A percentile compares a stretch with the other conserved stretches of the same genome.
Evolutionary conservation across 1,284 basidiomycete genomes (phyloP).

Genomic region (Prillingera fragicola): DNA sequence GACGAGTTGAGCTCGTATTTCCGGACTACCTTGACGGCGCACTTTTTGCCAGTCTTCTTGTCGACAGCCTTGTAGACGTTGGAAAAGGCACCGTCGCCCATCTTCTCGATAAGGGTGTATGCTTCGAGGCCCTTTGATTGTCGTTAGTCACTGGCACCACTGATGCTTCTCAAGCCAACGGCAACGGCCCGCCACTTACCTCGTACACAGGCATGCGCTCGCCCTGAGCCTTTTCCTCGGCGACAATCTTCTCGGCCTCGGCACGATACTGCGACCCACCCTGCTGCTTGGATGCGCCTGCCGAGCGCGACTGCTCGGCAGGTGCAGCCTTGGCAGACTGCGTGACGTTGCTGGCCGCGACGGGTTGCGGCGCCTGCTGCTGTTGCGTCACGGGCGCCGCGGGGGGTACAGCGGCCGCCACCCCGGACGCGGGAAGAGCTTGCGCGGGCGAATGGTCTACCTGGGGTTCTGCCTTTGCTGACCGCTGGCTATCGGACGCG

Average conservation of each 20-base stretch:
- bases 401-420: no score
- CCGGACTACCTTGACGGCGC: slow-evolving; percentile 96
- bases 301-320: slow-evolving; percentile 26
- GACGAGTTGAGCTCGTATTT: slow-evolving; percentile 92
- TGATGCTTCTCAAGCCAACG: slow-evolving; percentile 2
- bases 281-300: slow-evolving; percentile 28
- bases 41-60: slow-evolving; percentile 67
- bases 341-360: slow-evolving; percentile 14
- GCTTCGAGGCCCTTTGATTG: slow-evolving; percentile 66
- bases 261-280: slow-evolving; percentile 53
- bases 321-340: slow-evolving; percentile 3
- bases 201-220: slow-evolving; percentile 73
- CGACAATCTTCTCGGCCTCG: slow-evolving; percentile 67
- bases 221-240: slow-evolving; percentile 69
- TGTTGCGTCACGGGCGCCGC: slow-evolving; percentile 15
- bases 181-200: slow-evolving; percentile 28
- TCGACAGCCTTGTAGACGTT: slow-evolving; percentile 95
- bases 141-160: not conserved
- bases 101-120: slow-evolving; percentile 77
- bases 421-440: no score
- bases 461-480: slow-evolving; percentile 21
- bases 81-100: slow-evolving; percentile 98
- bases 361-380: slow-evolving; percentile 31
- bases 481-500: slow-evolving; percentile 51
- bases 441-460: slow-evolving; percentile 45